Evolutionary conservation across 2,329 filamentous ascomycete species (phyloP).

Genomic region (Escovopsis weberi): DNA sequence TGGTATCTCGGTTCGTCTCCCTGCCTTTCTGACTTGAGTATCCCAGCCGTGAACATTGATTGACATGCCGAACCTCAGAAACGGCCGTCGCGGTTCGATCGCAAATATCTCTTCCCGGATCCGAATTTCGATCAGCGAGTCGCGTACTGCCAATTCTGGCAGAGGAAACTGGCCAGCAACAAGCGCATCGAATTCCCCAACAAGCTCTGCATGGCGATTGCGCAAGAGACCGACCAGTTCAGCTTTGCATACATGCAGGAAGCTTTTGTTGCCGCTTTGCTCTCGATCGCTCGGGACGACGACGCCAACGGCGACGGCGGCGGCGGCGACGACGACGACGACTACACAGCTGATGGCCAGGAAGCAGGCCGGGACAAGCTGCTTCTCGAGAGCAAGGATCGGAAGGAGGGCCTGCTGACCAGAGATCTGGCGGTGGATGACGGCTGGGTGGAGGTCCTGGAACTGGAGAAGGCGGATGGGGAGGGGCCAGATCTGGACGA

Average conservation of each 20-base stretch:
- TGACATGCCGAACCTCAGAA: conserved; percentile 24
- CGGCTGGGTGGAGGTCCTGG: conserved; percentile 22
- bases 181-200: conserved; percentile 45
- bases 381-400: too few relatives aligned
- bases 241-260: conserved; percentile 59
- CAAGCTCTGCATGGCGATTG: conserved; percentile 41
- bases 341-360: conserved; percentile 34
- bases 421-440: conserved; percentile 16
- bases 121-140: conserved; percentile 38
- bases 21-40: too few relatives aligned
- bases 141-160: conserved; percentile 50
- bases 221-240: conserved; percentile 48
- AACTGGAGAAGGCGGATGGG: conserved; percentile 9
- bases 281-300: conserved; percentile 36
- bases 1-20: conserved; percentile 36
- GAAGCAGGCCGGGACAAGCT: neutral
- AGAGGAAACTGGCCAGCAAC: conserved; percentile 39
- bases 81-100: conserved; percentile 50
- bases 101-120: conserved; percentile 51
- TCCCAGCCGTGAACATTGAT: neutral
- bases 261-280: conserved; percentile 48
- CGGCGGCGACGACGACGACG: neutral
- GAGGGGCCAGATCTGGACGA: conserved; percentile 30
- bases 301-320: conserved; percentile 14
- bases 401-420: conserved; percentile 5